Evolutionary conservation across 2,329 filamentous ascomycete species (phyloP).

Genomic region (Botrytis sinoallii): DNA sequence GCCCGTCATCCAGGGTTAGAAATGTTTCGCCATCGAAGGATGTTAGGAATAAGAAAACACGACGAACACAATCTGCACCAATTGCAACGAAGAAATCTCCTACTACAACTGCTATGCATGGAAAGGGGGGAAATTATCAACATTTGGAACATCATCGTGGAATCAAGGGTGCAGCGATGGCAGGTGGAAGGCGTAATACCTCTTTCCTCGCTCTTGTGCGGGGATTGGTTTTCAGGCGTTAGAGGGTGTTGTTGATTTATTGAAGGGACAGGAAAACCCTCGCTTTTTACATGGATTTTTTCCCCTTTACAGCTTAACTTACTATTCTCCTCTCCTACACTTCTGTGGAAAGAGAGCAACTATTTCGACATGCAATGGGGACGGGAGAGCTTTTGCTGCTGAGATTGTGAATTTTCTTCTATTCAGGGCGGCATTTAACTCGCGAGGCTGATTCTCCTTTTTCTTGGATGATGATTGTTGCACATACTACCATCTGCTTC

Average conservation of each 20-base stretch:
- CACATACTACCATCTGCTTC: conserved; percentile 2
- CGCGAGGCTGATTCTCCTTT: not conserved
- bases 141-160: conserved; percentile 15
- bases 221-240: conserved; percentile 19
- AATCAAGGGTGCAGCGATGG: not conserved
- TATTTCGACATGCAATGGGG: conserved; percentile 8
- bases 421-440: not conserved
- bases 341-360: not conserved
- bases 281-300: conserved; percentile 15
- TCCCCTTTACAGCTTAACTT: conserved; percentile 8
- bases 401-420: not conserved
- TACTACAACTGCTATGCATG: conserved; percentile 11
- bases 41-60: conserved; percentile 17
- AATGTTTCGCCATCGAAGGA: conserved; percentile 10
- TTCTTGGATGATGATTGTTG: not conserved
- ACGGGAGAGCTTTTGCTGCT: not conserved
- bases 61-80: conserved; percentile 16
- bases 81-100: conserved; percentile 8
- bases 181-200: conserved; percentile 16
- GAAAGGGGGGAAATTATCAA: conserved; percentile 16
- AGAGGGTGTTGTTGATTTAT: conserved; percentile 19
- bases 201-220: conserved; percentile 20
- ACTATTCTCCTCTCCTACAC: conserved; percentile 8
- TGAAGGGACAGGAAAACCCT: conserved; percentile 7
- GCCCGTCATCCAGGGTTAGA: conserved; percentile 28